These are phyloP conservation scores for Gossypium lobatum DNA, from an alignment of 441 rosid genomes.

Conservation along the genomic window DNA sequence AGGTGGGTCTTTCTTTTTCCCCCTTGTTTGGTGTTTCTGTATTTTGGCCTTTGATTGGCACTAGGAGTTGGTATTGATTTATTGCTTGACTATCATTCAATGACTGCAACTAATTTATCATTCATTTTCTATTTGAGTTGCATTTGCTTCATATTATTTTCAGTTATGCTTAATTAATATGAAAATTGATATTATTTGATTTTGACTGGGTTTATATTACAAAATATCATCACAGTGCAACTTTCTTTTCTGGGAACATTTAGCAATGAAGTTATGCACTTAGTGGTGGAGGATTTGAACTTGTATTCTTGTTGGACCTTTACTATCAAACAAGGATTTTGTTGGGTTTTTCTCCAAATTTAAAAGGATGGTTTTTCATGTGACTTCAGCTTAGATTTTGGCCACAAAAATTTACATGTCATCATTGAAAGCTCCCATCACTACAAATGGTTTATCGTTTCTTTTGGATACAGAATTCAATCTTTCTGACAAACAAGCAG, in stretches of 20 bases:
- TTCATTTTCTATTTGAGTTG: not conserved
- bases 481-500: constrained; percentile 88
- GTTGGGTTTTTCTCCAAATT: constrained; percentile 3
- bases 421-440: not conserved
- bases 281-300: not conserved
- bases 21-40: not conserved
- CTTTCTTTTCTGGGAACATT: not conserved
- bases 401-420: not conserved
- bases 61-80: constrained; percentile 4
- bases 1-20: not conserved
- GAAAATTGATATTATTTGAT: not conserved
- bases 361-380: not conserved
- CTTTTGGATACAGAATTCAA: constrained; percentile 43
- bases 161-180: not conserved
- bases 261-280: not conserved
- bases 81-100: not conserved
- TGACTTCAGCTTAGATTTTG: not conserved
- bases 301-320: not conserved
- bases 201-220: not conserved
- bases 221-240: not conserved
- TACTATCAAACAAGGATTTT: not conserved
- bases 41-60: constrained; percentile 4
- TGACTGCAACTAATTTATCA: not conserved
- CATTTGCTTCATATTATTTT: not conserved
- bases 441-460: not conserved